Evolutionary conservation across 2,329 filamentous ascomycete genomes (phyloP), one percentile per base, ranked within the genome.

Genomic region (Colletotrichum noveboracense): DNA sequence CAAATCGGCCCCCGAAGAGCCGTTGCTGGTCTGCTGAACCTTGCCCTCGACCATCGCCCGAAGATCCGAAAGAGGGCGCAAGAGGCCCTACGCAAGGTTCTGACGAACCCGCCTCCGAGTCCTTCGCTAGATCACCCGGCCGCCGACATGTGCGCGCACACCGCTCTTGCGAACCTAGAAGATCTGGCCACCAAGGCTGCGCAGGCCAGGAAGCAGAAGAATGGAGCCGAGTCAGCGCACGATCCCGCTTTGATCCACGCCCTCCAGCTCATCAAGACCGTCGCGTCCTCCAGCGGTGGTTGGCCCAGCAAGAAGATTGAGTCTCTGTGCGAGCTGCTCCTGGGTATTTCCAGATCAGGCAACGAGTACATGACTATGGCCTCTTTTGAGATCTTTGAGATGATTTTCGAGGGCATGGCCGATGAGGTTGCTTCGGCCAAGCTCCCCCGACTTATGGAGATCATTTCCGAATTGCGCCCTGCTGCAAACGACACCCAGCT

Each of bases 251-350:
- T 98, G 66, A 98, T 98, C 78, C 97, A 98, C 83, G 94, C 96
- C 4, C 88, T 99, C 77, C 96, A 99, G 81, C 88, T 99, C 71
- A 94, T 98, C 78, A 98, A 98, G 89, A 94, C 95, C 0, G 92
- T 99, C 76, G 96, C 97, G 1, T 90, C 91, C 5, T 95, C 95
- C 7, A 96, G 95, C 74, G 95, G 95, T 55, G 97, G 97, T 66
- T 99, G 97, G 97, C 97, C 97, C 1, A 98, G 94, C 87, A 95
- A 94, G 87, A 98, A 98, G 86, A 98, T 98, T 70, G 97, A 99
- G 85, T 89, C 94, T 4, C 88, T 99, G 38, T 98, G 96, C 84
- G 96, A 98, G 84, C 87, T 98, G 70, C 87, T 99, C 74, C 91
- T 99, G 79, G 93, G 93, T 79, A 98, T 98, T 77, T 96, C 96